Percentiles rank a stretch among this genome's conserved stretches.
phyloP scores from a whole-genome alignment of 2,329 filamentous ascomycete genomes.

The Cercospora zeae-maydis region DNA sequence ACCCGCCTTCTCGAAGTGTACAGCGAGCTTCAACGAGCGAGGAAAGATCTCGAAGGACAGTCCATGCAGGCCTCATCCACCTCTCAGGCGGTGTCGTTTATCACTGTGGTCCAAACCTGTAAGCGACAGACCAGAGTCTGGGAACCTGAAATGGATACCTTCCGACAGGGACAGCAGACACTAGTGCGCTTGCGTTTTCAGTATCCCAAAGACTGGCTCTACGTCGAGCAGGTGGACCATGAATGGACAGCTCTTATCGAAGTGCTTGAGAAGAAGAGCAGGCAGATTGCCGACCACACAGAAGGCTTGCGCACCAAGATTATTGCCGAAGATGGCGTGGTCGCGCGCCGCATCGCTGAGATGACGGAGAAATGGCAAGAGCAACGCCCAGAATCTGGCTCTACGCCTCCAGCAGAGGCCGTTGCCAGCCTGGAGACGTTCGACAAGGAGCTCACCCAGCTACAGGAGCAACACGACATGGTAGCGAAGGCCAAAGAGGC shows the following conservation, averaged over 20 bases:
- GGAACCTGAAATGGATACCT: constrained; percentile 94
- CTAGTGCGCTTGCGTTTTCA: constrained; percentile 89
- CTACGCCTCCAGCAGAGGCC: constrained; percentile 83
- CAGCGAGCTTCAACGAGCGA: constrained; percentile 83
- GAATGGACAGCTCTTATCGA: constrained; percentile 95
- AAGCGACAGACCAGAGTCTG: constrained; percentile 90
- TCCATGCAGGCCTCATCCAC: constrained; percentile 92
- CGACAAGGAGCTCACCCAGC: constrained; percentile 75
- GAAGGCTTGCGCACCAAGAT: constrained; percentile 95
- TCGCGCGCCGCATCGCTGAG: constrained; percentile 82
- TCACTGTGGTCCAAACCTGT: constrained; percentile 94
- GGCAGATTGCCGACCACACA: constrained; percentile 93
- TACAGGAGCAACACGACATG: constrained; percentile 87
- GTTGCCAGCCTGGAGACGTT: constrained; percentile 78
- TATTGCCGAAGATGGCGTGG: constrained; percentile 83
- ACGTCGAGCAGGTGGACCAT: constrained; percentile 92
- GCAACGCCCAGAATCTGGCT: constrained; percentile 94
- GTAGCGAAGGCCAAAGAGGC: constrained; percentile 96
- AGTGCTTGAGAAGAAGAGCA: constrained; percentile 84
- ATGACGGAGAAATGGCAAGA: constrained; percentile 87
- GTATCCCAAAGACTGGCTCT: constrained; percentile 89
- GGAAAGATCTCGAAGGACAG: constrained; percentile 85
- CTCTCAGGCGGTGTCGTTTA: constrained; percentile 95
- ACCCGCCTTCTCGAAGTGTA: constrained; percentile 89
- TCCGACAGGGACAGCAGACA: constrained; percentile 91